Evolutionary conservation across 306 rosid species (phyloP), one percentile per base, ranked within the genome.

Genomic region (Corylus avellana): DNA sequence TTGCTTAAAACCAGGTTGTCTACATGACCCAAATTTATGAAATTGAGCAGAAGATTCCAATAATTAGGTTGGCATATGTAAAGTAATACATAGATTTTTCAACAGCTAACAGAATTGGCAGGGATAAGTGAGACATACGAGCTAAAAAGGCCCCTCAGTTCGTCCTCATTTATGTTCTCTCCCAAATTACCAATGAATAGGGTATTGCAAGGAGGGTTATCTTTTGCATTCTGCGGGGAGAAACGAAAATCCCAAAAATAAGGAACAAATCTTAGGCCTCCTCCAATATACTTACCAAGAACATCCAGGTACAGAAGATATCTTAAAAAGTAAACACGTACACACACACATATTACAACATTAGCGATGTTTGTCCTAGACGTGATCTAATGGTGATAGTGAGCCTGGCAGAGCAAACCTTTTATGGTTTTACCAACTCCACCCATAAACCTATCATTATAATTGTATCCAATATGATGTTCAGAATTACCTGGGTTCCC

Each of bases 1-100:
- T 89, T 96, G 99, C 92, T 93, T 96, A 87, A 93, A 96, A 58
- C 99, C 99, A 72, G 94, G 96, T 84, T 93, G 99, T 84, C 99
- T 96, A 91, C 86, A 77, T 68, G 35, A 85, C 42, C 78, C 75
- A 82, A 79, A 58, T 3, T 80, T 37, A 75, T 73, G 79, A 75
- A 57, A 73, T 18, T 70, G 76, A 76, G 75, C 7, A 86, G 7
- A 77, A 59, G 39, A 57, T 44, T 56, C 37, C 48, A 55, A 11
- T 72, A 14, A 61, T 67, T 70, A 27, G 78, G 77, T 68, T 11
- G 66, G 77, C 76, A 69, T 32, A 55, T 47, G 53, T 66, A 35
- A 78, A 25, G 29, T 59, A 47, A 70, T 29, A 61, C 22, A 58
- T 13, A 68, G 59, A 80, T 63, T 27, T 25, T 72, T 64, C 51